These are phyloP conservation scores for Kluyveromyces marxianus DNA, from an alignment of 1,139 yeast genomes.

Conservation along the genomic window DNA sequence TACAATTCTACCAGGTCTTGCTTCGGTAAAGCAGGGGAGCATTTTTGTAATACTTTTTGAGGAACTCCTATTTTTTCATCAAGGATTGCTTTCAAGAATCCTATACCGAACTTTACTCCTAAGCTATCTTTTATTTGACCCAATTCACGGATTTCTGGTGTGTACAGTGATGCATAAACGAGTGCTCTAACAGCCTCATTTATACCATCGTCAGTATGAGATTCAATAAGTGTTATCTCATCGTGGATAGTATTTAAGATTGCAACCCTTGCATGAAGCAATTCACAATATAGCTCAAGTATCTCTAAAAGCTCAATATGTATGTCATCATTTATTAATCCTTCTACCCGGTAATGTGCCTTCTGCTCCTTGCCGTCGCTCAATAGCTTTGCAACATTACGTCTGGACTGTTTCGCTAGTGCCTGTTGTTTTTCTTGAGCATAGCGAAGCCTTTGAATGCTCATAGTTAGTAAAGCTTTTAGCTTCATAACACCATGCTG, in stretches of 20 bases:
- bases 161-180: constrained; percentile 60
- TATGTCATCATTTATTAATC: constrained; percentile 77
- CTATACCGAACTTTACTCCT: constrained; percentile 54
- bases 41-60: constrained; percentile 53
- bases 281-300: constrained; percentile 76
- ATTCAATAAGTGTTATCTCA: constrained; percentile 22
- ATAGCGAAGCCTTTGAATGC: constrained; percentile 69
- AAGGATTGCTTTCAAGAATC: constrained; percentile 53
- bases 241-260: constrained; percentile 35
- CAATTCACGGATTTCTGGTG: constrained; percentile 67
- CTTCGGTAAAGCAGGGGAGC: constrained; percentile 62
- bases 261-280: constrained; percentile 66
- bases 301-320: constrained; percentile 75
- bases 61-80: constrained; percentile 57
- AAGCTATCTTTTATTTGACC: constrained; percentile 54
- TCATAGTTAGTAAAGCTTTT: constrained; percentile 71
- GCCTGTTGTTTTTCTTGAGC: constrained; percentile 80
- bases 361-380: constrained; percentile 70
- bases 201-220: constrained; percentile 29
- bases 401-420: constrained; percentile 69
- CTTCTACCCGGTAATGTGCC: constrained; percentile 80
- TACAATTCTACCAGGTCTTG: constrained; percentile 61
- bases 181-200: constrained; percentile 69
- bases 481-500: constrained; percentile 35
- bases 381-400: constrained; percentile 64